Evolutionary conservation across 441 rosid genomes (phyloP), one percentile per base, ranked within the genome.

Genomic region (Flueggea neowawraea): DNA sequence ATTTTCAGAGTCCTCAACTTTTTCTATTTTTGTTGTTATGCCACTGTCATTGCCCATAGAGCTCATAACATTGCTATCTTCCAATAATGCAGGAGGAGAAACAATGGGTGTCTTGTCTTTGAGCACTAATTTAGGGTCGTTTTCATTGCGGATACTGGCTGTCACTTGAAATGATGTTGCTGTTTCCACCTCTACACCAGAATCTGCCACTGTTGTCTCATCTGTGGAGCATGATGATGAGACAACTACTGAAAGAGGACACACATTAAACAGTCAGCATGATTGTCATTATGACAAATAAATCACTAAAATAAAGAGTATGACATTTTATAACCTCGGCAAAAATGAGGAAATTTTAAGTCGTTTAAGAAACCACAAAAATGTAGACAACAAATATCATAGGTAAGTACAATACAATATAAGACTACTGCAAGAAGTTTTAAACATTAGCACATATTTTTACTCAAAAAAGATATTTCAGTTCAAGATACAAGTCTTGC

Each of bases 151-250:
- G 51, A 60, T 67, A 65, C 73, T 55, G 63, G 65, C 68, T 58
- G 69, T 69, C 65, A 75, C 70, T 60, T 31, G 56, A 31, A 43
- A 41, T 6, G 87, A 79, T 66, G 79, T 69, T 62, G 83, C 74
- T 15, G 79, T 76, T 76, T 82, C 87, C 67, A 49, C 73, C 71
- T 93, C 97, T 7, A 68, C 81, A 44, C 86, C 97, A 47, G 98
- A 88, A 72, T 93, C 97, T 50, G 96, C 97, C 57, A 94, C 98
- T 58, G 88, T 75, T 58, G 98, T 94, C 87, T 85, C 98, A 39
- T 90, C 96, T 60, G 95, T 88, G 68, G 98, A 90, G 86, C 97
- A 90, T 31, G 97, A 90, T 50, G 96, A 90, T 60, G 97, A 87
- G 71, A 90, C 77, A 39, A 82, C 61, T 39, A 85, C 97, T 90